Conservation (phyloP, 176 grass and related monocot genomes). For the Carex parvula region DNA sequence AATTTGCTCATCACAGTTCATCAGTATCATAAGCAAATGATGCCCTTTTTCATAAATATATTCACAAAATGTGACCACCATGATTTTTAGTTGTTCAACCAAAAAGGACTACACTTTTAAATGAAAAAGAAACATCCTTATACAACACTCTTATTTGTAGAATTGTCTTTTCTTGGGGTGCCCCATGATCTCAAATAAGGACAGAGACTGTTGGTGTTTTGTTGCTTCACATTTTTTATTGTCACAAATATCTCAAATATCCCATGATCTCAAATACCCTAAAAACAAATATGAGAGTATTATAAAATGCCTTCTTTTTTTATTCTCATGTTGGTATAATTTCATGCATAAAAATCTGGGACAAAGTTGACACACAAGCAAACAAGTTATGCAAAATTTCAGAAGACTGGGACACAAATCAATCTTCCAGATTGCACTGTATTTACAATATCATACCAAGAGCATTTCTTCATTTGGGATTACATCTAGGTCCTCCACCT, state of each 20-base stretch:
- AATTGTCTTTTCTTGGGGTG: neutral
- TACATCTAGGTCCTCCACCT: conserved; percentile 91
- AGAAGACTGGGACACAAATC: neutral
- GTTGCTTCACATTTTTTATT: neutral
- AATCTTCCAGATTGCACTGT: neutral
- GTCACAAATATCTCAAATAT: too few species aligned
- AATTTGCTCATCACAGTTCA: neutral
- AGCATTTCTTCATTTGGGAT: conserved; percentile 98
- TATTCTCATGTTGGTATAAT: neutral
- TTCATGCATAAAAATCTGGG: neutral
- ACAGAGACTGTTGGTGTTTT: neutral
- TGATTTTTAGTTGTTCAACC: neutral
- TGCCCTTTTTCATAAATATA: neutral
- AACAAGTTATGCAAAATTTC: neutral
- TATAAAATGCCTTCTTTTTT: neutral
- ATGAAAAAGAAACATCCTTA: neutral
- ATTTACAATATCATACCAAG: conserved; percentile 49
- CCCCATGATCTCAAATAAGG: neutral
- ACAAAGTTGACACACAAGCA: neutral
- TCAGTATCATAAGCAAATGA: neutral
- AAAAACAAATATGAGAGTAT: too few species aligned
- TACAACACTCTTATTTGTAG: neutral
- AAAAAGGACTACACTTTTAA: neutral
- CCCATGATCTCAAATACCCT: too few species aligned
- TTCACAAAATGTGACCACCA: neutral